phyloP scores from a whole-genome alignment of 306 rosid species.

The Purshia tridentata region DNA sequence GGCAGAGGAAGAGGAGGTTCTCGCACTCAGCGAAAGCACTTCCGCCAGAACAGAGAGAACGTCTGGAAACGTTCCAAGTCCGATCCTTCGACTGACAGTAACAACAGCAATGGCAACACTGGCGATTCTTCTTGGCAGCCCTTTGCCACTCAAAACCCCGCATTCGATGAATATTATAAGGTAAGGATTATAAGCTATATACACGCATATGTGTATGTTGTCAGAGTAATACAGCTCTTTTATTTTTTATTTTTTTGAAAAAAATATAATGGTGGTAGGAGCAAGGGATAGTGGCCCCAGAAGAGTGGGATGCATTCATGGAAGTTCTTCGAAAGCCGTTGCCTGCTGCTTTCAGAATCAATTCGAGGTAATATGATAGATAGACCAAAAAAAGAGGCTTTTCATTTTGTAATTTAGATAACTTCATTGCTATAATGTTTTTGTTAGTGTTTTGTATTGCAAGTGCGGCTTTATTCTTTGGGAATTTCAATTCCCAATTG shows the following conservation, averaged over 20 bases:
- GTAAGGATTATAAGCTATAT: slow-evolving; percentile 8
- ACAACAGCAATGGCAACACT: slow-evolving; percentile 13
- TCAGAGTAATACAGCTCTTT: neutral
- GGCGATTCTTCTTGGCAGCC: slow-evolving; percentile 60
- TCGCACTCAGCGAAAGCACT: slow-evolving; percentile 88
- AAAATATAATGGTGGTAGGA: slow-evolving; percentile 35
- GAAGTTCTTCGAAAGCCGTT: slow-evolving; percentile 74
- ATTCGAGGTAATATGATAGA: slow-evolving; percentile 55
- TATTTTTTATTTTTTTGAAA: neutral
- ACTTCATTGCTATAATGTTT: neutral
- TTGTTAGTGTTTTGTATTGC: neutral
- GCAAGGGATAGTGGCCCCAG: slow-evolving; percentile 54
- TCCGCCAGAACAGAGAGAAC: slow-evolving; percentile 76
- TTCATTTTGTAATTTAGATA: neutral
- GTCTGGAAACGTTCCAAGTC: slow-evolving; percentile 90
- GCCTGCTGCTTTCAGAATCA: slow-evolving; percentile 88
- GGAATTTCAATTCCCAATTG: neutral
- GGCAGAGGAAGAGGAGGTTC: slow-evolving; percentile 57
- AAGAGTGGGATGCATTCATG: slow-evolving; percentile 78
- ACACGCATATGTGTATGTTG: neutral
- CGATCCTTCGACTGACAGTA: slow-evolving; percentile 41
- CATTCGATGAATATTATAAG: slow-evolving; percentile 77
- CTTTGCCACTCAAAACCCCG: slow-evolving; percentile 57
- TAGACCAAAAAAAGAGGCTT: neutral
- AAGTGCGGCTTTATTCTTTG: neutral